A percentile compares a stretch with the other conserved stretches of the same genome.
Conservation (phyloP, 1,139 yeast species). For the Kodamaea fungicola region DNA sequence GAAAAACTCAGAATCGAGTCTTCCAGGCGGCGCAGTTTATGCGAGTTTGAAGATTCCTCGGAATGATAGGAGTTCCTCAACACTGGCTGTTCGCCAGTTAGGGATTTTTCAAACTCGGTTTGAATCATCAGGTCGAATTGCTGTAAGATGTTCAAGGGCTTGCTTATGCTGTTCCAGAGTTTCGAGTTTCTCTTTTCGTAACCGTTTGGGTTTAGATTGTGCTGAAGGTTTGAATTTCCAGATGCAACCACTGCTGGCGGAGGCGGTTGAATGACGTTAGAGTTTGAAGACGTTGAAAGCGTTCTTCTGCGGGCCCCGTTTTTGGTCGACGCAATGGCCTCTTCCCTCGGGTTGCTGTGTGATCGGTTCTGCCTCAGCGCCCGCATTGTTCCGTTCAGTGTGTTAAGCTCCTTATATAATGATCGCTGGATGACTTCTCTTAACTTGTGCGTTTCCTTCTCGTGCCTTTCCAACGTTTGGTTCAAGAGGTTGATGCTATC, state of each 20-base stretch:
- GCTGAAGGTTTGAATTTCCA: slow-evolving; percentile 3
- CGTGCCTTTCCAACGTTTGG: slow-evolving; percentile 35
- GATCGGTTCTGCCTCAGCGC: slow-evolving; percentile 9
- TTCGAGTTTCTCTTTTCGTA: slow-evolving; percentile 19
- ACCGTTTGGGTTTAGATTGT: slow-evolving; percentile 5
- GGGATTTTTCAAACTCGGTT: slow-evolving; percentile 59
- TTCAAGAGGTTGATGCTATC: slow-evolving; percentile 41
- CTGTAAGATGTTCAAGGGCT: slow-evolving; percentile 61
- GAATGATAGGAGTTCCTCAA: slow-evolving; percentile 1
- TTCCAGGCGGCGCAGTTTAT: slow-evolving; percentile 21
- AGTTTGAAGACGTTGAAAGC: slow-evolving; percentile 14
- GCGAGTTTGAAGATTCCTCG: slow-evolving; percentile 9
- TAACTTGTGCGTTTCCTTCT: slow-evolving; percentile 45
- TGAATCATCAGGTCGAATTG: slow-evolving; percentile 68
- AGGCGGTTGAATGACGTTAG: slow-evolving; percentile 4
- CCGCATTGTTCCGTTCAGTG: slow-evolving; percentile 3
- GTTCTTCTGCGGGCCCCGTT: slow-evolving; percentile 22
- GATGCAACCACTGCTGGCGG: slow-evolving; percentile 6
- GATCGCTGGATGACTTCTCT: slow-evolving; percentile 40
- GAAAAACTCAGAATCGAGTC: slow-evolving; percentile 27
- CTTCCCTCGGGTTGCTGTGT: slow-evolving; percentile 32
- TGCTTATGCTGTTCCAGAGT: slow-evolving; percentile 43
- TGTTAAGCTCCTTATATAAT: slow-evolving; percentile 32
- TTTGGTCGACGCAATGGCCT: slow-evolving; percentile 31
- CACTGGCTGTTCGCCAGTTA: slow-evolving; percentile 14